These are phyloP conservation scores for Otatea glauca DNA, from an alignment of 176 grass and related monocot genomes.

Conservation along the genomic window DNA sequence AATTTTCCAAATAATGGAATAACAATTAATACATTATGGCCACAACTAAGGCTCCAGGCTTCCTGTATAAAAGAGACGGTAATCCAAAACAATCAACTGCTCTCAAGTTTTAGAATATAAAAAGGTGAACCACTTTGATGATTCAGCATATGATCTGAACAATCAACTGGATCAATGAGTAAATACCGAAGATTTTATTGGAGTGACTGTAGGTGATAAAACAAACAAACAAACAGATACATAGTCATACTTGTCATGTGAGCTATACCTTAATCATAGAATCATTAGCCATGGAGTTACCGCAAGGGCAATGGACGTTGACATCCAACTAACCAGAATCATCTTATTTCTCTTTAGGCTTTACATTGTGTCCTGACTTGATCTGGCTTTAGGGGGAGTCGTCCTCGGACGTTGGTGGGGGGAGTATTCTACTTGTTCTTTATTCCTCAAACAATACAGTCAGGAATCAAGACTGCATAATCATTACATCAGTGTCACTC, in stretches of 20 bases:
- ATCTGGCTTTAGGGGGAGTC: slow-evolving; percentile 44
- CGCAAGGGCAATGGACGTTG: slow-evolving; percentile 81
- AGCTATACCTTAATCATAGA: slow-evolving; percentile 79
- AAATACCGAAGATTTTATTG: slow-evolving; percentile 26
- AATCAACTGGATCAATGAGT: slow-evolving; percentile 21
- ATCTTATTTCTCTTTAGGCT: slow-evolving; percentile 57
- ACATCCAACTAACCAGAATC: slow-evolving; percentile 48
- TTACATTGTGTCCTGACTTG: slow-evolving; percentile 40
- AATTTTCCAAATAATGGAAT: neutral
- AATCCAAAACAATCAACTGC: slow-evolving; percentile 25
- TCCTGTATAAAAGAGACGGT: neutral
- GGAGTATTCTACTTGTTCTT: no score
- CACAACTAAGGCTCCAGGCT: neutral
- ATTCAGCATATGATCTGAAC: slow-evolving; percentile 25
- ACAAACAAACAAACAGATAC: slow-evolving; percentile 8
- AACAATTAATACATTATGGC: neutral
- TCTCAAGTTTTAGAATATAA: slow-evolving; percentile 27
- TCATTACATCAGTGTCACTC: no score
- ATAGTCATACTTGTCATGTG: slow-evolving; percentile 16
- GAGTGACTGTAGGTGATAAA: neutral
- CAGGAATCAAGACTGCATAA: no score
- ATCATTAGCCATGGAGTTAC: slow-evolving; percentile 47
- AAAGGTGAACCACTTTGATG: slow-evolving; percentile 22
- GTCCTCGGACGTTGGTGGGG: no score
- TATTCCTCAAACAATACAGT: no score